A percentile compares a stretch with the other conserved stretches of the same genome.
phyloP scores from a whole-genome alignment of 2,329 filamentous ascomycete species.

The Penicillium sp. region DNA sequence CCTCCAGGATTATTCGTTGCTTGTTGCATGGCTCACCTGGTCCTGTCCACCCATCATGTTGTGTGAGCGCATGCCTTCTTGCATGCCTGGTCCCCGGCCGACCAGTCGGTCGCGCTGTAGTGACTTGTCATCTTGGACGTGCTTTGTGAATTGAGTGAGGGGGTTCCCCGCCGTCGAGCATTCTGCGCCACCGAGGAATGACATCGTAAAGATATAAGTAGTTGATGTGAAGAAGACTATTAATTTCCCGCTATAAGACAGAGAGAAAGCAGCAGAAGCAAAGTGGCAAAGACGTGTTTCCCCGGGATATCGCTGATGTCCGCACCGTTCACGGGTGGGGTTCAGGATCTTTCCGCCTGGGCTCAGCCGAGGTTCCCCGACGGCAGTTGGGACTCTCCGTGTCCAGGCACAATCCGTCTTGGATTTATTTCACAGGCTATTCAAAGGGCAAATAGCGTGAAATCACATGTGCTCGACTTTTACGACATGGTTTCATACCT shows the following conservation, averaged over 20 bases:
- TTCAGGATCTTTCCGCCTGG: slow-evolving; percentile 21
- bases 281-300: background rate
- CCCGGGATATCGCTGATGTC: slow-evolving; percentile 17
- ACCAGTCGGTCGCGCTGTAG: slow-evolving; percentile 87
- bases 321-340: slow-evolving; percentile 18
- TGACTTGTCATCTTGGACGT: slow-evolving; percentile 93
- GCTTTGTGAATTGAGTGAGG: slow-evolving; percentile 95
- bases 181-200: slow-evolving; percentile 91
- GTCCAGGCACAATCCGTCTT: background rate
- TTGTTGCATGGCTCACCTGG: slow-evolving; percentile 51
- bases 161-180: slow-evolving; percentile 96
- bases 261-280: background rate
- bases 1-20: background rate
- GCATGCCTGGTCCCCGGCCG: slow-evolving; percentile 68
- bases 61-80: slow-evolving; percentile 75
- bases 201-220: slow-evolving; percentile 61
- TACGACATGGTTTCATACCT: no score
- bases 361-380: slow-evolving; percentile 26
- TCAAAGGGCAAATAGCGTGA: background rate
- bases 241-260: background rate
- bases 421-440: background rate
- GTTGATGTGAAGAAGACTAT: background rate
- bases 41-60: slow-evolving; percentile 70
- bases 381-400: background rate
- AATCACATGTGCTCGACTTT: no score